Evolutionary conservation across 139 green algal genomes (phyloP), one percentile per base, ranked within the genome.

Genomic region (Micractinium conductrix): DNA sequence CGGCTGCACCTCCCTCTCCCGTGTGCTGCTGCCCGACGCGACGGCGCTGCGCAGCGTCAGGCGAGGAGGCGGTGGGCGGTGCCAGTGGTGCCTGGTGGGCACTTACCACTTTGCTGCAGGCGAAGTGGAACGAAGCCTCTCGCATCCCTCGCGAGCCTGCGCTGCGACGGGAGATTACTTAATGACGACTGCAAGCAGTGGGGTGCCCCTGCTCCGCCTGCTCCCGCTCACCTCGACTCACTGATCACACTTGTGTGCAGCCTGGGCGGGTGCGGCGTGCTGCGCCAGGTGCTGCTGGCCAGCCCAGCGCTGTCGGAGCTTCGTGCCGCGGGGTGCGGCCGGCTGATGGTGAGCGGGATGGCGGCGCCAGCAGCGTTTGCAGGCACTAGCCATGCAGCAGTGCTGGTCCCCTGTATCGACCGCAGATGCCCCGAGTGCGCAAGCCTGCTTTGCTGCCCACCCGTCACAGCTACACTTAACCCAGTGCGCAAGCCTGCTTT

Each of bases 221-320:
- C n/a, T n/a, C n/a, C n/a, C n/a, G n/a, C n/a, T n/a, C n/a, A n/a
- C n/a, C n/a, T n/a, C n/a, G n/a, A n/a, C n/a, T n/a, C n/a, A n/a
- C n/a, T n/a, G n/a, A n/a, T n/a, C n/a, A n/a, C n/a, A n/a, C n/a
- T n/a, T 35, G 30, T 30, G 2, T 43, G 76, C 76, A 82, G 76
- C 26, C 58, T 82, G 38, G 40, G 58, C 24, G 76, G 76, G 26
- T 82, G 76, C 55, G 40, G 55, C 40, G 37, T 82, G 76, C 76
- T 82, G 76, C 76, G 76, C 33, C 76, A 82, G 28, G 76, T 82
- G 14, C 55, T 82, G 58, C 76, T 82, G 58, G 55, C 76, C 53
- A 73, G 58, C 38, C 76, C 76, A 7, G 38, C 19, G 4, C 58
- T 83, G 17, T 16, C 1, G 9, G 40, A 83, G 60, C 26, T 83